Base-by-base conservation (phyloP, 805 yeast species). In the Maudiozyma turicensis region DNA sequence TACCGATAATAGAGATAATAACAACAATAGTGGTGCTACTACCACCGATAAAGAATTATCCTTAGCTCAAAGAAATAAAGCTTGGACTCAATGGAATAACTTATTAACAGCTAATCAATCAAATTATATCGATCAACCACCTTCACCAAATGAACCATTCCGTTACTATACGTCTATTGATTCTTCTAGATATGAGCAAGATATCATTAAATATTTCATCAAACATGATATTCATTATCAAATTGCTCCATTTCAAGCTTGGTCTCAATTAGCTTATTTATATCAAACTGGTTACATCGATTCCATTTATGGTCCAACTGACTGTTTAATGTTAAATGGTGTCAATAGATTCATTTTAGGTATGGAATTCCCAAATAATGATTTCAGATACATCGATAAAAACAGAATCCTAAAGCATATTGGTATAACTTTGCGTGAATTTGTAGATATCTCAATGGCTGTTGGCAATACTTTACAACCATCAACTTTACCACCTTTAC, bases 231-330 rank as follows among this genome's bases (percentile, higher is more conserved):
- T 86, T 10, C 84, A 82, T 50, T 90, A 76, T 60, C 66, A 88
- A 49, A 78, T 89, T 10, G 84, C 95, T 35, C 98, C 98, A 5
- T 89, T 81, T 60, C 74, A 81, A 42, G 80, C 96, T 0, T 81
- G 88, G 68, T 76, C 82, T 40, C 96, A 91, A 66, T 72, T 93
- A 57, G 78, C 85, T 6, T 88, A 87, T 58, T 68, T 91, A 57
- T 73, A 75, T 52, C 75, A 75, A 43, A 71, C 71, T 45, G 72
- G 71, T 0, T 67, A 72, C 43, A 76, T 91, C 46, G 89, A 90
- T 63, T 81, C 84, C 5, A 79, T 90, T 37, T 86, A 81, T 65
- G 96, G 95, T 0, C 82, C 96, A 7, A 82, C 89, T 1, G 98
- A 93, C 58, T 73, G 81, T 38, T 68, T 90, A 42, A 69, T 91